These are phyloP conservation scores for Striga hermonthica DNA, from an alignment of 305 asterid species.

Conservation along the genomic window DNA sequence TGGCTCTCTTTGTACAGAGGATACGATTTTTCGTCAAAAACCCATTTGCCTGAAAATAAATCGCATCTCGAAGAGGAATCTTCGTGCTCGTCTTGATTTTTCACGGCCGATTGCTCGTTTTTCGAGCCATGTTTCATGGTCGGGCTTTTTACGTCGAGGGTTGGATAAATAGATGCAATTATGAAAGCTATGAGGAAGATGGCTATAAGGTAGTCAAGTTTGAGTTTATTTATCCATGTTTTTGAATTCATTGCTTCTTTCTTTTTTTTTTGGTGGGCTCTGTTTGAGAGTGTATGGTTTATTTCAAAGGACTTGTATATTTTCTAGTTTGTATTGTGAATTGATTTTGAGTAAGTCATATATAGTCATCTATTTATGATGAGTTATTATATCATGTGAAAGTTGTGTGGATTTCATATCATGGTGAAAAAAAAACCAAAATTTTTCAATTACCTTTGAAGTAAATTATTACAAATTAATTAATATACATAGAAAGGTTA, in stretches of 20 bases:
- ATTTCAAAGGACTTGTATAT: too few species aligned
- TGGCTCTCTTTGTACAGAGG: conserved; percentile 33
- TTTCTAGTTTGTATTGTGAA: too few species aligned
- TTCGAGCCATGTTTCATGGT: background rate
- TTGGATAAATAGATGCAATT: background rate
- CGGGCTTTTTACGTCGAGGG: background rate
- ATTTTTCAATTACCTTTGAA: too few species aligned
- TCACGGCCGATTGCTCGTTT: background rate
- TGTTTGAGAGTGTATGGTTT: too few species aligned
- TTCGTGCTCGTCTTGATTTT: background rate
- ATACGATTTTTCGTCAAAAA: conserved; percentile 31
- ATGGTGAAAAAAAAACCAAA: too few species aligned
- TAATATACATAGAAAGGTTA: too few species aligned
- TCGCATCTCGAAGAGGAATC: conserved; percentile 19
- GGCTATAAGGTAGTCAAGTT: background rate
- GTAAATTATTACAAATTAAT: too few species aligned
- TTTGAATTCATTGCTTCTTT: background rate
- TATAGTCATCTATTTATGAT: too few species aligned
- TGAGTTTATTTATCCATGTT: background rate
- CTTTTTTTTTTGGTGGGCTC: background rate
- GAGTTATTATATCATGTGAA: too few species aligned
- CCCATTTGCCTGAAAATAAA: conserved; percentile 40
- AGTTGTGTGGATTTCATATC: too few species aligned
- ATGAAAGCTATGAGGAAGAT: background rate
- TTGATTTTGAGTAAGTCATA: too few species aligned